Evolutionary conservation across 305 asterid genomes (phyloP).

Genomic region (Solanum chacoense): DNA sequence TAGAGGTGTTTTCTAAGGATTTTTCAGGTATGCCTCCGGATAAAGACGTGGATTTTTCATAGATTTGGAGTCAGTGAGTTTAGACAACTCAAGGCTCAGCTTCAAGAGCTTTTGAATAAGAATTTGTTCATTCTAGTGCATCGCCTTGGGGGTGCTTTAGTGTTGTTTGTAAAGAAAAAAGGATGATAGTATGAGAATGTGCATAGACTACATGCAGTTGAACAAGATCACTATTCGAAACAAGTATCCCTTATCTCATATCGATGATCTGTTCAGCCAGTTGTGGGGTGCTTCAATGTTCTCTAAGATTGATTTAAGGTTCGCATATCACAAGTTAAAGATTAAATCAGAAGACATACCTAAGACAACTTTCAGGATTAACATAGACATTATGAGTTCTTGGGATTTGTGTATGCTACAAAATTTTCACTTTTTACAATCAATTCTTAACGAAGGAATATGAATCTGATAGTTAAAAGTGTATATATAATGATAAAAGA

Average conservation of each 20-base stretch:
- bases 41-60: neutral
- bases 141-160: neutral
- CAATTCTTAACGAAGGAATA: neutral
- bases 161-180: neutral
- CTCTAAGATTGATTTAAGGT: neutral
- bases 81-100: neutral
- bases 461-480: no score
- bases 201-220: neutral
- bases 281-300: neutral
- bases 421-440: neutral
- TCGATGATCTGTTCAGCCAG: neutral
- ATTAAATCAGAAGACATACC: neutral
- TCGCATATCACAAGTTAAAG: neutral
- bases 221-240: neutral
- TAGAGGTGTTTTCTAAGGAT: neutral
- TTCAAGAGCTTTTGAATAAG: no score
- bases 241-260: neutral
- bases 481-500: neutral
- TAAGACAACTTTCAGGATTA: neutral
- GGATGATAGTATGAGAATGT: neutral
- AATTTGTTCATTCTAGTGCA: neutral
- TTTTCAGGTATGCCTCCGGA: neutral
- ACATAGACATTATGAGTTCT: neutral
- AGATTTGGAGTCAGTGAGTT: neutral
- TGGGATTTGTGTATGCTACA: neutral